These are phyloP conservation scores for Solanum sitiens DNA, from an alignment of 257 asterid genomes.

Conservation along the genomic window DNA sequence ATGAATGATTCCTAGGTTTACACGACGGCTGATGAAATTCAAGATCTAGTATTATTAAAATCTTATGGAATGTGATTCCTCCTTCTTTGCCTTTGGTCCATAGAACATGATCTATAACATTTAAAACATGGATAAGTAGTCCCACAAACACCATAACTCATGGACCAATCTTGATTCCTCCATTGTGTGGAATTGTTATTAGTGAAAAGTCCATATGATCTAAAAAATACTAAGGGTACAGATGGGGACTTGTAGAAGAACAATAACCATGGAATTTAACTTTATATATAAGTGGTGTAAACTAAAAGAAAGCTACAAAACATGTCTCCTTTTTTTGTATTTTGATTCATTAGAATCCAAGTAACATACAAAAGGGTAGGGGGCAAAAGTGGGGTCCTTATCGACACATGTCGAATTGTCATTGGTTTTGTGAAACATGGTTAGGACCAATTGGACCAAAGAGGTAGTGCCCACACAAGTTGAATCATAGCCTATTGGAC, in stretches of 20 bases:
- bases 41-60: not conserved
- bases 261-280: conserved; percentile 23
- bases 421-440: not conserved
- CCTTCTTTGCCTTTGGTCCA: not conserved
- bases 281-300: conserved; percentile 36
- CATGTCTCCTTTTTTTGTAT: conserved; percentile 12
- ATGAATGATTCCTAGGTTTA: too few species aligned
- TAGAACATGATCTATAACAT: not conserved
- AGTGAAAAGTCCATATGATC: conserved; percentile 18
- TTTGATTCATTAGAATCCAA: not conserved
- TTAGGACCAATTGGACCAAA: not conserved
- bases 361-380: not conserved
- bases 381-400: not conserved
- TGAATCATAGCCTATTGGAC: not conserved
- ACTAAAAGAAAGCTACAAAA: conserved; percentile 45
- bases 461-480: not conserved
- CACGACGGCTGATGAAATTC: not conserved
- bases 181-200: not conserved
- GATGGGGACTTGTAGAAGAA: conserved; percentile 34
- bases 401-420: not conserved
- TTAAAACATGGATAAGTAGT: not conserved
- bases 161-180: not conserved
- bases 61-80: not conserved
- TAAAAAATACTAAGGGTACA: conserved; percentile 6
- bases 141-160: not conserved